Evolutionary conservation across 441 rosid genomes (phyloP).

Genomic region (Geranium incanum): DNA sequence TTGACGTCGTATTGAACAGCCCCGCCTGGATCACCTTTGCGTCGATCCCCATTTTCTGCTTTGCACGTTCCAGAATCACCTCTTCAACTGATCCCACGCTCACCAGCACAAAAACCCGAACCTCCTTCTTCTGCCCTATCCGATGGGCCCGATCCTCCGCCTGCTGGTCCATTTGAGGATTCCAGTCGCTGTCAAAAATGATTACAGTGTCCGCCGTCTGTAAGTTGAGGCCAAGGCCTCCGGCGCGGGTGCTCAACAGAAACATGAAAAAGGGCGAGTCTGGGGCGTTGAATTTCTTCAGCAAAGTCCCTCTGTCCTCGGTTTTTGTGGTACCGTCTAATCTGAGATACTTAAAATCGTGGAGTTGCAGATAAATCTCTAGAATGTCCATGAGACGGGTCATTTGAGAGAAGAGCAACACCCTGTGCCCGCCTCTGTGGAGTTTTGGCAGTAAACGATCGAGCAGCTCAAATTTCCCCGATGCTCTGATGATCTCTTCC

Average conservation of each 20-base stretch:
- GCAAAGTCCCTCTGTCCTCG: conserved; percentile 84
- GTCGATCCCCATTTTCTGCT: conserved; percentile 99
- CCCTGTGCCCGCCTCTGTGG: conserved; percentile 71
- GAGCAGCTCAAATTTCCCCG: conserved; percentile 96
- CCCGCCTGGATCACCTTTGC: conserved; percentile 99
- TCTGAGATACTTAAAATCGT: conserved; percentile 77
- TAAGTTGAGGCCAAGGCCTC: conserved; percentile 95
- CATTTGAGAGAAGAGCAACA: conserved; percentile 97
- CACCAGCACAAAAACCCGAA: conserved; percentile 92
- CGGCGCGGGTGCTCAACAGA: conserved; percentile 98
- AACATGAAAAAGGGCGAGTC: conserved; percentile 97
- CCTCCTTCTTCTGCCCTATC: conserved; percentile 99
- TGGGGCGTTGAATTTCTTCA: conserved; percentile 88
- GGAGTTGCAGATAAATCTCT: conserved; percentile 74
- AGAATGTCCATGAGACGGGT: conserved; percentile 94
- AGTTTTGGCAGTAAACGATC: conserved; percentile 96
- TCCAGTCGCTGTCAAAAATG: conserved; percentile 99
- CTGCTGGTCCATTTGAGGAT: conserved; percentile 99
- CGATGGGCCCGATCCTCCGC: conserved; percentile 99
- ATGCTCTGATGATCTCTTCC: conserved; percentile 83
- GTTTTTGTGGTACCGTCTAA: conserved; percentile 98
- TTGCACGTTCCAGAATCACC: conserved; percentile 97
- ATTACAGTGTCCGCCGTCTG: conserved; percentile 98
- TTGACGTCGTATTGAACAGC: conserved; percentile 94
- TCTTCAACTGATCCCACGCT: conserved; percentile 99